Base-by-base conservation (phyloP, 2,329 filamentous ascomycete species). In the Colletotrichum agaves region DNA sequence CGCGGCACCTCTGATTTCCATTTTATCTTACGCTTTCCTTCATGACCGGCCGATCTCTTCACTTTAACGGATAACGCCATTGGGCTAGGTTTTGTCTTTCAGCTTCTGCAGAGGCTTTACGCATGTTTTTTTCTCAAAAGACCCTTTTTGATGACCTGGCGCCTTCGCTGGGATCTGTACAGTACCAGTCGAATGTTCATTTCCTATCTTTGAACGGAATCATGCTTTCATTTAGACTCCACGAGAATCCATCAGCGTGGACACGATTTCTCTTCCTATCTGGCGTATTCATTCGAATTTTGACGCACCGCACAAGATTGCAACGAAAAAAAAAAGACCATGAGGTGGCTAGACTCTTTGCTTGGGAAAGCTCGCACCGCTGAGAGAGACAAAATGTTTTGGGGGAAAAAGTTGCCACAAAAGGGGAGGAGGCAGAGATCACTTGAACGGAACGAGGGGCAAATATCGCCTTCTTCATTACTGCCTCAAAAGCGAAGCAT, bases 111-210 rank as follows among this genome's bases (percentile, higher is more conserved):
- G 31, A 31, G 31, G 23, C 12, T 53, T 27, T 46, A 19, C n/a
- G 33, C 44, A 49, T 27, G 27, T 27, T 50, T 62, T 33, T 12
- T 35, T 27, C 69, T 19, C 31, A 49, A 56, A 35, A 64, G n/a
- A n/a, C n/a, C 46, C 23, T 27, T 27, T 39, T 17, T 47, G n/a
- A 23, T 39, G 17, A 55, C 53, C 63, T 33, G 47, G 60, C 55
- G 46, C 60, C 64, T 53, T 53, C 64, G 60, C 53, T 69, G 68
- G 65, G 65, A 60, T 68, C n/a, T 59, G 60, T 55, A 70, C 68
- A 65, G 68, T 61, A 69, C 65, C 65, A 70, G 65, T 39, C 37
- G 31, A 23, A 44, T 11, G n/a, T 13, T 33, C 65, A 31, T 47
- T 19, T 49, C 17, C 13, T 41, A 17, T 19, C 44, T 55, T 37